Percentiles rank a stretch among this genome's conserved stretches.
Conservation (phyloP, 2,329 filamentous ascomycete genomes). For the Clonostachys byssicola region DNA sequence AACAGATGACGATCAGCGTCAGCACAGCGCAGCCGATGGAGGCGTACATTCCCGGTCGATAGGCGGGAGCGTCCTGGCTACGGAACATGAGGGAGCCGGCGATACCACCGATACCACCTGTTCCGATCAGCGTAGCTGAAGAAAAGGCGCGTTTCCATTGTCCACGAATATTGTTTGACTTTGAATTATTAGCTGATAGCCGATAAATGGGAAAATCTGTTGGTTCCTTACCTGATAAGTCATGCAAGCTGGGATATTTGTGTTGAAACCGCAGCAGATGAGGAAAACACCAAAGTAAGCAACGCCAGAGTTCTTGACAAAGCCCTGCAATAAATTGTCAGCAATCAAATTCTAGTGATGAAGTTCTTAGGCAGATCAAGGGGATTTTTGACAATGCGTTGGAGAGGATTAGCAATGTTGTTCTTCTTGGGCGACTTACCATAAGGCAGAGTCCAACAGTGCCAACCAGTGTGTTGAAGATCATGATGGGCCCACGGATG, state of each 20-base stretch:
- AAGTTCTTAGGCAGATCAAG: too few relatives aligned
- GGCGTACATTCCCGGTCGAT: conserved; percentile 6
- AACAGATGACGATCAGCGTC: neutral
- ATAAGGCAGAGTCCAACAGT: conserved; percentile 7
- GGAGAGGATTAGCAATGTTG: neutral
- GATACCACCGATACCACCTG: conserved; percentile 13
- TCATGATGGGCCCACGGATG: conserved; percentile 11
- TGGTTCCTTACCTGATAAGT: conserved; percentile 5
- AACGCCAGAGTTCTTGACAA: conserved; percentile 2
- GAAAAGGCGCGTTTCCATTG: conserved; percentile 15
- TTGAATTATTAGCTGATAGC: too few relatives aligned
- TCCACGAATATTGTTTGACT: conserved; percentile 14
- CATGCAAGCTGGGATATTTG: conserved; percentile 7
- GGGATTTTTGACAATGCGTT: neutral
- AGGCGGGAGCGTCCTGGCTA: conserved; percentile 8
- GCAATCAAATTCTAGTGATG: too few relatives aligned
- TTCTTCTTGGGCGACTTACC: conserved; percentile 1
- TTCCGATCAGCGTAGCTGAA: conserved; percentile 9
- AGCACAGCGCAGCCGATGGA: conserved; percentile 1
- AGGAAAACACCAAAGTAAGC: conserved; percentile 15
- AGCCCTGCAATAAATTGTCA: neutral
- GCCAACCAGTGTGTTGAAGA: conserved; percentile 6
- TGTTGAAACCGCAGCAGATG: conserved; percentile 7
- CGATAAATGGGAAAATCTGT: too few relatives aligned
- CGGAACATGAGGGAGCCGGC: conserved; percentile 10